These are phyloP conservation scores for Yamadazyma triangularis DNA, from an alignment of 1,139 yeast species.

Conservation along the genomic window DNA sequence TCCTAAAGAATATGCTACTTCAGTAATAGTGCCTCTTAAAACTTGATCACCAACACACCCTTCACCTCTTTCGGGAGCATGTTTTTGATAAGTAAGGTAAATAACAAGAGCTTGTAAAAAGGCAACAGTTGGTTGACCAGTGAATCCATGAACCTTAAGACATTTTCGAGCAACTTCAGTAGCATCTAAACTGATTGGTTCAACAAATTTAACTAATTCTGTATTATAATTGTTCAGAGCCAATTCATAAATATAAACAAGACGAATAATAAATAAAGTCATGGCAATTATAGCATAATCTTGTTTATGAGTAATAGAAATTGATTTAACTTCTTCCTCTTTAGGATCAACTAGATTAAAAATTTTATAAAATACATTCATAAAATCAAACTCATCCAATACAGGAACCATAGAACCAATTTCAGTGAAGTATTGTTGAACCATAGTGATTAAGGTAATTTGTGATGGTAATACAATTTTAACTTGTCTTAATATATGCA, in stretches of 20 bases:
- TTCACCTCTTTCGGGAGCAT: conserved; percentile 31
- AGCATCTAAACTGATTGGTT: conserved; percentile 27
- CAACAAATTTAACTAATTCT: conserved; percentile 9
- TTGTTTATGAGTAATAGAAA: conserved; percentile 17
- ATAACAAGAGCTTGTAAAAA: conserved; percentile 44
- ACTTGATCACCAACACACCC: conserved; percentile 14
- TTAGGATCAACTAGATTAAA: conserved; percentile 9
- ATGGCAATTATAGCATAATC: conserved; percentile 27
- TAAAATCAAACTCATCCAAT: conserved; percentile 34
- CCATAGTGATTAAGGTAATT: conserved; percentile 6
- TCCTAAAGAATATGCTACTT: conserved; percentile 48
- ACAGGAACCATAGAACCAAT: conserved; percentile 45
- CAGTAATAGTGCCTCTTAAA: conserved; percentile 35
- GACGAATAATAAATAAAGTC: conserved; percentile 20
- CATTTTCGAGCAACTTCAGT: conserved; percentile 30
- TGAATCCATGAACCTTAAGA: conserved; percentile 28
- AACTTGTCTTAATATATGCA: conserved; percentile 2
- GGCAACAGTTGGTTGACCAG: conserved; percentile 40
- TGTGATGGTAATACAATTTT: conserved; percentile 8
- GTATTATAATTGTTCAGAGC: conserved; percentile 8
- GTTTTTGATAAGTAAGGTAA: conserved; percentile 20
- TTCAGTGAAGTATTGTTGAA: conserved; percentile 29
- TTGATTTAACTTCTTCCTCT: conserved; percentile 14
- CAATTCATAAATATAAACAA: conserved; percentile 21
- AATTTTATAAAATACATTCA: conserved; percentile 14